These are phyloP conservation scores for Hura crepitans DNA, from an alignment of 441 rosid genomes.

Conservation along the genomic window DNA sequence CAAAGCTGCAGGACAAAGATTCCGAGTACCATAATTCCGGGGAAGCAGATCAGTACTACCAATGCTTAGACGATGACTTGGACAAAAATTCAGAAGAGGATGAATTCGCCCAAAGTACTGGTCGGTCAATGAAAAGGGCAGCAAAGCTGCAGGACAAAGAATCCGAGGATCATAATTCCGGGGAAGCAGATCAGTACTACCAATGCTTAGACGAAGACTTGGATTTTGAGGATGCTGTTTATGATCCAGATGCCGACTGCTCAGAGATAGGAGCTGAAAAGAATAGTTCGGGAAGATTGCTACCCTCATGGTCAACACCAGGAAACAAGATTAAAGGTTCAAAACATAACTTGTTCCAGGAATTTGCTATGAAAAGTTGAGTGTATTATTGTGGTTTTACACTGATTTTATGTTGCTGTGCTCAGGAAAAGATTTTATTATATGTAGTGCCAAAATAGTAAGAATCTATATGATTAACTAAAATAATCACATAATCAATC, in stretches of 20 bases:
- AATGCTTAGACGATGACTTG: constrained; percentile 35
- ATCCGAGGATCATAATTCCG: constrained; percentile 19
- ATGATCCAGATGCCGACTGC: constrained; percentile 31
- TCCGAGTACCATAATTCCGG: constrained; percentile 14
- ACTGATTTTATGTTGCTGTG: not conserved
- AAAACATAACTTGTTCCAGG: constrained; percentile 12
- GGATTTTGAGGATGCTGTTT: constrained; percentile 39
- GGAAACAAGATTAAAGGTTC: constrained; percentile 13
- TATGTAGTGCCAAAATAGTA: too few species aligned
- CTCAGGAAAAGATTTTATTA: too few species aligned
- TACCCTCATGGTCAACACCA: constrained; percentile 48
- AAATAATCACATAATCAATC: too few species aligned
- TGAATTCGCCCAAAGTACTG: too few species aligned
- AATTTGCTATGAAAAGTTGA: constrained; percentile 7
- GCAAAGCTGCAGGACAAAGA: too few species aligned
- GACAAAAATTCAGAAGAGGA: too few species aligned
- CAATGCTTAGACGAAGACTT: constrained; percentile 35
- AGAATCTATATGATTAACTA: too few species aligned
- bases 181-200: constrained; percentile 16
- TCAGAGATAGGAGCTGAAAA: constrained; percentile 25
- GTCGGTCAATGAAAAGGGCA: too few species aligned
- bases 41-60: constrained; percentile 18
- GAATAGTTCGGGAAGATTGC: constrained; percentile 42
- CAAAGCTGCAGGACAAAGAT: constrained; percentile 33
- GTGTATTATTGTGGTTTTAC: not conserved